Percentiles rank a stretch among this genome's conserved stretches.
Conservation (phyloP, 1,139 yeast genomes). For the Arxiozyma slooffiae region DNA sequence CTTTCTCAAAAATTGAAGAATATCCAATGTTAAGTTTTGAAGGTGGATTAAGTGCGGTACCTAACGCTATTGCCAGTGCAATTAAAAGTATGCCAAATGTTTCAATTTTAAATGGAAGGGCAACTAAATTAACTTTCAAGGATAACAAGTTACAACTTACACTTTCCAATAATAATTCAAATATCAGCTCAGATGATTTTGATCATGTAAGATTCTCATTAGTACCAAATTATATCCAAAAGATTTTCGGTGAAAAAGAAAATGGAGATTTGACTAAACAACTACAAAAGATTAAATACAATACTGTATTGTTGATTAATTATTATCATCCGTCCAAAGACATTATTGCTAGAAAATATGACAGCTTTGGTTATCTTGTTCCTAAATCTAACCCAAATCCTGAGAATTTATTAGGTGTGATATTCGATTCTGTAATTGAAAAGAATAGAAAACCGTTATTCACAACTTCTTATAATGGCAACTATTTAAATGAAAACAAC, state of each 20-base stretch:
- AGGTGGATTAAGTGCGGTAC: constrained; percentile 47
- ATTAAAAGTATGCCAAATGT: constrained; percentile 37
- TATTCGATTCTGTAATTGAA: constrained; percentile 80
- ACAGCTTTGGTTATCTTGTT: constrained; percentile 83
- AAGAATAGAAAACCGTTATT: constrained; percentile 34
- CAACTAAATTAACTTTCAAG: constrained; percentile 9
- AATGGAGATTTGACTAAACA: constrained; percentile 19
- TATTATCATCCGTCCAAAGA: constrained; percentile 42
- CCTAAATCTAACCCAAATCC: constrained; percentile 51
- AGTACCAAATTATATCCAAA: constrained; percentile 34
- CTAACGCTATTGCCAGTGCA: constrained; percentile 35
- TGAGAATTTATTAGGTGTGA: constrained; percentile 67
- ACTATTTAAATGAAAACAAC: constrained; percentile 12
- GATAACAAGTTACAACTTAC: constrained; percentile 13
- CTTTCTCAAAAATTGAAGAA: constrained; percentile 35
- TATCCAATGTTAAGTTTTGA: constrained; percentile 46
- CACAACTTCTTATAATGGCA: constrained; percentile 6
- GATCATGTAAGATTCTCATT: constrained; percentile 54
- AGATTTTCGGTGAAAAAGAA: constrained; percentile 7
- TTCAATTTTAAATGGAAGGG: constrained; percentile 29
- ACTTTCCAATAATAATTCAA: constrained; percentile 6
- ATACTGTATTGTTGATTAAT: constrained; percentile 52
- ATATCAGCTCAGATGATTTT: constrained; percentile 19
- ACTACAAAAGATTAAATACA: constrained; percentile 36
- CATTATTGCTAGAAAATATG: constrained; percentile 27